Evolutionary conservation across 2,329 filamentous ascomycete species (phyloP), one percentile per base, ranked within the genome.

Genomic region (Colletotrichum plurivorum): DNA sequence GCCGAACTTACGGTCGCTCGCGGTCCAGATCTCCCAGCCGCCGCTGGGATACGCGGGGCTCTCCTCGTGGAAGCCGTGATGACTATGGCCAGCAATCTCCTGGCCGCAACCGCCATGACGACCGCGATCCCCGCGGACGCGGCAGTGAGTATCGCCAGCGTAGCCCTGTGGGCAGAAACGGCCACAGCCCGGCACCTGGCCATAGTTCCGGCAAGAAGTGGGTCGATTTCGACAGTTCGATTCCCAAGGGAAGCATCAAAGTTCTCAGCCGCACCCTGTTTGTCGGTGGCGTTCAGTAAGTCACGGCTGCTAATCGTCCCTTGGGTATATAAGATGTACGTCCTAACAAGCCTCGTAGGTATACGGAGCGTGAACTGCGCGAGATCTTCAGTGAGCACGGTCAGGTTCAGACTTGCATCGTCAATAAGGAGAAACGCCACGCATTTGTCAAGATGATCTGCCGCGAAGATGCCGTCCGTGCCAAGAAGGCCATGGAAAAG

Each of bases 401-500:
- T 68, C 86, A 91, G 61, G 96, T 99, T 4, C 96, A 99, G 81
- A 98, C 95, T 1, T 98, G 95, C 81, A 99, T 99, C 73, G 95
- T 98, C 73, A 98, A 99, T 83, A 93, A 94, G 76, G 96, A 99
- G 77, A 99, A 98, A 83, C 93, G 96, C 18, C 96, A 99, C 80
- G 96, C 96, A 6, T 99, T 99, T 79, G 95, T 99, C 76, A 99
- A 99, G 83, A 99, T 99, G 96, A 89, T 96, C 73, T 96, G 90
- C 72, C 94, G 97, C 45, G 87, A 90, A 71, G 94, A 97, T 80
- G 95, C 96, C 15, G 88, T 97, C 68, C 84, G 80, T 71, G 96
- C 96, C 58, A 97, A 97, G 78, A 89, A 92, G 45, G 93, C 91
- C 59, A 97, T 98, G 90, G 95, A 98, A 79, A 90, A 90, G 60